Evolutionary conservation across 805 yeast species (phyloP), one percentile per base, ranked within the genome.

Genomic region (Sungouiella thailandica): DNA sequence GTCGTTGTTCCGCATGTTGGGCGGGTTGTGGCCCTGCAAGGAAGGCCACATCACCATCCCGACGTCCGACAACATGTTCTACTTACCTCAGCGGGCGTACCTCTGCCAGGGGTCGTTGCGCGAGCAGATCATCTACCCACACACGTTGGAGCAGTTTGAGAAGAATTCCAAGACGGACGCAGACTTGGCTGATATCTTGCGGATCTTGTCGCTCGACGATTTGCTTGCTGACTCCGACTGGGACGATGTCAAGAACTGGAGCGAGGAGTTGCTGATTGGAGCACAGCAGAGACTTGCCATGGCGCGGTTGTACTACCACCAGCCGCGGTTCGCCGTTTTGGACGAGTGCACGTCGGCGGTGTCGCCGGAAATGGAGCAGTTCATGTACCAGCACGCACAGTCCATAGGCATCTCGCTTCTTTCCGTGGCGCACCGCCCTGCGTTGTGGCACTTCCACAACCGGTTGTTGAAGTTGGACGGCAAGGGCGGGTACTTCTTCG

Each of bases 321-420:
- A 74, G 49, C 97, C 97, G 2, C 83, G 78, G 57, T 89, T 88
- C 68, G 97, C 97, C 0, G 95, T 89, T 17, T 66, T 89, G 44
- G 97, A 89, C 61, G 97, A 89, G 64, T 89, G 96, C 58, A 89
- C 97, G 1, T 86, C 96, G 3, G 90, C 95, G 1, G 95, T 89
- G 2, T 80, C 96, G 0, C 85, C 93, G 8, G 84, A 83, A 40
- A 81, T 88, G 77, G 97, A 89, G 55, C 86, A 83, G 41, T 78
- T 80, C 48, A 88, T 90, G 85, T 89, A 89, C 52, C 60, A 77
- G 32, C 82, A 83, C 50, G 96, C 96, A 0, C 84, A 83, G 53
- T 65, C 70, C 12, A 66, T 84, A 41, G 85, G 86, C 0, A 87
- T 88, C 36, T 83, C 96, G 0, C 72, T 89, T 13, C 63, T 89